phyloP scores from a whole-genome alignment of 2,329 filamentous ascomycete genomes.

The Byssothecium circinans region DNA sequence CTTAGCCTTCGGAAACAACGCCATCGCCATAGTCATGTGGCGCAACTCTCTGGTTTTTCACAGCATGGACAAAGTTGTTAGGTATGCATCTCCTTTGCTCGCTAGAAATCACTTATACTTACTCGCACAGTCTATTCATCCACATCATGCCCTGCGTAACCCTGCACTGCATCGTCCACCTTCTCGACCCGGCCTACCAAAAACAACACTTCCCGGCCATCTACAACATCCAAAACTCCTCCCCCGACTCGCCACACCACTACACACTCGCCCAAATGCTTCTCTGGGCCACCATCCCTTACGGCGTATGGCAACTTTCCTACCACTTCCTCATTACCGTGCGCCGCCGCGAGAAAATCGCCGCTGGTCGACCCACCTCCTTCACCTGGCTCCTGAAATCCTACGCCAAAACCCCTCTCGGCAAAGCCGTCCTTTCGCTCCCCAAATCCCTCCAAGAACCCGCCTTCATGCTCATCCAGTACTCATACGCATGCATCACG shows the following conservation, averaged over 20 bases:
- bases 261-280: conserved; percentile 86
- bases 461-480: conserved; percentile 96
- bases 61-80: conserved; percentile 96
- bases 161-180: conserved; percentile 87
- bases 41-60: conserved; percentile 98
- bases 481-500: conserved; percentile 83
- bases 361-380: conserved; percentile 89
- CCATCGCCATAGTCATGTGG: conserved; percentile 98
- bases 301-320: conserved; percentile 85
- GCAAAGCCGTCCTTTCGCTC: conserved; percentile 77
- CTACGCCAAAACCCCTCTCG: conserved; percentile 87
- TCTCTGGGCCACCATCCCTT: conserved; percentile 89
- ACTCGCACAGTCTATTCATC: conserved; percentile 74
- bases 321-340: conserved; percentile 98
- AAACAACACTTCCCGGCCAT: conserved; percentile 78
- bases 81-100: conserved; percentile 48
- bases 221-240: conserved; percentile 72
- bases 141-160: conserved; percentile 98
- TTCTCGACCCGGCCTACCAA: conserved; percentile 68
- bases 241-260: conserved; percentile 72
- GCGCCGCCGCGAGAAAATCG: conserved; percentile 91
- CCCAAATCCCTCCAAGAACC: conserved; percentile 78
- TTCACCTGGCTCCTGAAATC: conserved; percentile 96
- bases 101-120: conserved; percentile 8
- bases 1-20: conserved; percentile 93